These are phyloP conservation scores for Metarhizium robertsii DNA, from an alignment of 2,329 filamentous ascomycete species.

Conservation along the genomic window DNA sequence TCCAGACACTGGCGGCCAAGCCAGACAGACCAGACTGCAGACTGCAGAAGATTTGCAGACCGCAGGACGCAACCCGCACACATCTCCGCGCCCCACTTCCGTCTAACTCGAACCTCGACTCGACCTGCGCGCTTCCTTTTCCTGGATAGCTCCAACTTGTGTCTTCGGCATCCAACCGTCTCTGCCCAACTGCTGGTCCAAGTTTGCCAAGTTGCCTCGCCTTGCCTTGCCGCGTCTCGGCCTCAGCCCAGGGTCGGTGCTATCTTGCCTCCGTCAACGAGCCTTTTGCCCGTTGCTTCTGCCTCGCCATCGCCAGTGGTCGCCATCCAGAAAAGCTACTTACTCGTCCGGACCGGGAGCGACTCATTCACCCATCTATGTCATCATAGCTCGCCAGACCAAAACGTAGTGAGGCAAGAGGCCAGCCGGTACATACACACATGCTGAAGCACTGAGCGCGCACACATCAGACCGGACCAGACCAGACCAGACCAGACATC, in stretches of 20 bases:
- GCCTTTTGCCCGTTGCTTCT: not conserved
- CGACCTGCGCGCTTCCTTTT: conserved; percentile 3
- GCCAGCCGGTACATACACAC: not conserved
- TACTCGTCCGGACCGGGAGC: not conserved
- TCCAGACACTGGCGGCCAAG: not conserved
- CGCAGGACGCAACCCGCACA: not conserved
- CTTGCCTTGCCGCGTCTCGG: conserved; percentile 5
- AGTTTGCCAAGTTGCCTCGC: not conserved
- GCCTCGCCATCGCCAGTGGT: not conserved
- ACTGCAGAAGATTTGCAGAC: not conserved
- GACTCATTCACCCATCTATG: not conserved
- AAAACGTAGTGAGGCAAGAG: not conserved
- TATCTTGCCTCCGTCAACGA: not conserved
- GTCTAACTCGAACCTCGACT: not conserved
- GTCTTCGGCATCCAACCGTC: conserved; percentile 4
- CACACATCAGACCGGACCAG: no score
- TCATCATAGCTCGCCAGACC: not conserved
- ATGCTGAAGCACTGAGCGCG: not conserved
- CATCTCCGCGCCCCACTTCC: conserved; percentile 2
- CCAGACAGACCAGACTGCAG: not conserved
- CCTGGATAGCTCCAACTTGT: conserved; percentile 6
- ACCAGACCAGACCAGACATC: no score
- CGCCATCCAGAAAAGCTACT: not conserved
- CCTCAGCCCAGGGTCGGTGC: conserved; percentile 5
- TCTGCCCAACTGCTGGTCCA: conserved; percentile 12